Percentiles rank a stretch among this genome's conserved stretches.
Evolutionary conservation across 306 rosid species (phyloP).

Genomic region (Astragalus membranaceus): DNA sequence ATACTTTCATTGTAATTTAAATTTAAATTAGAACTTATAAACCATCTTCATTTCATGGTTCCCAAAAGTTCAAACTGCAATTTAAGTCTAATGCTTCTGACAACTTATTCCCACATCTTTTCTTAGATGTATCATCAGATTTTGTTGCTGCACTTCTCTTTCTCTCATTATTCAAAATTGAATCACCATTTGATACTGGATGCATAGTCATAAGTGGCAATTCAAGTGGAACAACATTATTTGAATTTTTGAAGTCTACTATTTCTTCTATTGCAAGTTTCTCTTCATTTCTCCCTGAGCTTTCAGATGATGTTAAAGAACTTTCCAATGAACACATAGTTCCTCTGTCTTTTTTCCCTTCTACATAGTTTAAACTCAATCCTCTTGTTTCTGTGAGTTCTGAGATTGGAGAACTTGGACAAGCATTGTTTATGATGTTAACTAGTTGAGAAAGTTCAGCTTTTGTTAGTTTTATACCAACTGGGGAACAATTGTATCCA

Average conservation of each 20-base stretch:
- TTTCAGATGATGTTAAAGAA: slow-evolving; percentile 77
- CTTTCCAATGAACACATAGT: slow-evolving; percentile 72
- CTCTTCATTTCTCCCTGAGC: slow-evolving; percentile 56
- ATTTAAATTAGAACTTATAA: slow-evolving; percentile 3
- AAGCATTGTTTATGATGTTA: slow-evolving; percentile 54
- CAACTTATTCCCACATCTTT: slow-evolving; percentile 37
- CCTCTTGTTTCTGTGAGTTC: slow-evolving; percentile 64
- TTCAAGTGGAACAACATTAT: slow-evolving; percentile 32
- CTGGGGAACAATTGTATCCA: slow-evolving; percentile 51
- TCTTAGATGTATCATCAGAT: slow-evolving; percentile 43
- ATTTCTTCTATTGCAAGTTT: slow-evolving; percentile 25
- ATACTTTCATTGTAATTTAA: slow-evolving; percentile 8
- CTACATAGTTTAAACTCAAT: slow-evolving; percentile 22
- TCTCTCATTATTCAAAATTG: slow-evolving; percentile 28
- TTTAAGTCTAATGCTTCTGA: slow-evolving; percentile 59
- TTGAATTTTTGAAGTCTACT: slow-evolving; percentile 21
- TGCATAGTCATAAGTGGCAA: slow-evolving; percentile 35
- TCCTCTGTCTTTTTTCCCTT: slow-evolving; percentile 48
- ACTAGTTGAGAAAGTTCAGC: slow-evolving; percentile 77
- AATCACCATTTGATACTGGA: slow-evolving; percentile 20
- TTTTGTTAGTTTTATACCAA: slow-evolving; percentile 59
- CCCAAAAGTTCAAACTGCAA: slow-evolving; percentile 29
- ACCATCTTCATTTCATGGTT: slow-evolving; percentile 23
- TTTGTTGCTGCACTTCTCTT: slow-evolving; percentile 50
- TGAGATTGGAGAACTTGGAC: slow-evolving; percentile 63